These are phyloP conservation scores for Bretschneidera sinensis DNA, from an alignment of 345 rosid genomes.

Conservation along the genomic window DNA sequence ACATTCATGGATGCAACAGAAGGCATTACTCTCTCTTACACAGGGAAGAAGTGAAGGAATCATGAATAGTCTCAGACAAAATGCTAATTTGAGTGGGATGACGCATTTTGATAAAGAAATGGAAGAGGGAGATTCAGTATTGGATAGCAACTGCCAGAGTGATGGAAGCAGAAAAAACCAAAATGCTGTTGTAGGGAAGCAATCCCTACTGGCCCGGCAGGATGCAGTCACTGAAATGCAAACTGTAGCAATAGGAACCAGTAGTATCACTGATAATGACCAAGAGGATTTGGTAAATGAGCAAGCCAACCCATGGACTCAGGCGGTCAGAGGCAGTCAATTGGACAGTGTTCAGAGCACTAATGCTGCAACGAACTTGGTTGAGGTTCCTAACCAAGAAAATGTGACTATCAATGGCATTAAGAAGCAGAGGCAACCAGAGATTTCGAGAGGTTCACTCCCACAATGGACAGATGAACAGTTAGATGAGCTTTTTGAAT, in stretches of 20 bases:
- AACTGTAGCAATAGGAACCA: slow-evolving; percentile 7
- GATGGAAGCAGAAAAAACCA: slow-evolving; percentile 23
- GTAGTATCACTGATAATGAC: slow-evolving; percentile 2
- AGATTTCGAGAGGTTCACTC: slow-evolving; percentile 25
- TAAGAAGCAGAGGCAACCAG: slow-evolving; percentile 15
- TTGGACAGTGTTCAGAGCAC: slow-evolving; percentile 8
- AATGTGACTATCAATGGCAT: background rate
- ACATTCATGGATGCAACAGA: slow-evolving; percentile 19
- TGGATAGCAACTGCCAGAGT: slow-evolving; percentile 11
- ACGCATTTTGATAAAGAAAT: slow-evolving; percentile 15
- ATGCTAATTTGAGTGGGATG: slow-evolving; percentile 19
- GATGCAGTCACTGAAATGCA: slow-evolving; percentile 14
- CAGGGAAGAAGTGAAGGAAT: slow-evolving; percentile 44
- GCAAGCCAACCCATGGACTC: slow-evolving; percentile 14
- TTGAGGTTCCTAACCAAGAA: background rate
- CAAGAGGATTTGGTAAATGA: slow-evolving; percentile 9
- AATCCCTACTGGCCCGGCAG: slow-evolving; percentile 13
- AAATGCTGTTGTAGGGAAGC: slow-evolving; percentile 20
- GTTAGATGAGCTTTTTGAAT: slow-evolving; percentile 63
- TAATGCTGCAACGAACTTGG: slow-evolving; percentile 1
- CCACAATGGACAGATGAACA: slow-evolving; percentile 91
- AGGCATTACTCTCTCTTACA: slow-evolving; percentile 12
- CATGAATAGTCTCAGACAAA: slow-evolving; percentile 38
- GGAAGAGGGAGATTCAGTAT: slow-evolving; percentile 15
- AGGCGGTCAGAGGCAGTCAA: slow-evolving; percentile 17